phyloP scores from a whole-genome alignment of 139 green algal genomes.

The Chlorella sp. region DNA sequence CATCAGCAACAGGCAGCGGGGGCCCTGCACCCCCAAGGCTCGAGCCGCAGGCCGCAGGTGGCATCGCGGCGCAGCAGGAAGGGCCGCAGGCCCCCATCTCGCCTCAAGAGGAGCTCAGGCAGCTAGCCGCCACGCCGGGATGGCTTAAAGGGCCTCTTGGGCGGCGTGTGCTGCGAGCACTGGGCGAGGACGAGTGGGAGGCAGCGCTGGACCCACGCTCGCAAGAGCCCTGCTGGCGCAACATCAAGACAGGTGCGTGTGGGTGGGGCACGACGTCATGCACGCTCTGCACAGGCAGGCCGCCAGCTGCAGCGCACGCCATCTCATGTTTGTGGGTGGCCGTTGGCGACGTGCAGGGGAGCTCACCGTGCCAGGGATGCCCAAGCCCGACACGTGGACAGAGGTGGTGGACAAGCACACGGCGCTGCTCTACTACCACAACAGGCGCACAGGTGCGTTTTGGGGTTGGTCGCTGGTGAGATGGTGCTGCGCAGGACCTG shows the following conservation, averaged over 20 bases:
- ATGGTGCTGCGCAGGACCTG: neutral
- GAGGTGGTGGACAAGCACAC: slow-evolving; percentile 24
- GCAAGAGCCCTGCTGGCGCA: neutral
- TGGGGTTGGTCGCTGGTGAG: neutral
- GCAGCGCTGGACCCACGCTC: neutral
- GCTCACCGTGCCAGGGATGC: slow-evolving; percentile 11
- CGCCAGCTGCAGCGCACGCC: neutral
- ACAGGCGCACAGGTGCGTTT: slow-evolving; percentile 9
- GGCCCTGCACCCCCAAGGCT: too few relatives aligned
- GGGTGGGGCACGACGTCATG: neutral
- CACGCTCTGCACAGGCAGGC: neutral
- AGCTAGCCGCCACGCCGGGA: neutral
- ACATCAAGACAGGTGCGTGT: slow-evolving; percentile 1
- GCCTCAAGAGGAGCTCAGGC: neutral
- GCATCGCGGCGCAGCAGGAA: too few relatives aligned
- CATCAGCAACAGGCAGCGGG: too few relatives aligned
- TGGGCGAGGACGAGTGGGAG: slow-evolving; percentile 2
- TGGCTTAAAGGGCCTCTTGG: neutral
- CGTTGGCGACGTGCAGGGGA: slow-evolving; percentile 5
- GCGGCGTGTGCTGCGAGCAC: neutral
- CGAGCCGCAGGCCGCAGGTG: too few relatives aligned
- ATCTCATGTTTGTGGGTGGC: too few relatives aligned
- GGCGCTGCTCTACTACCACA: slow-evolving; percentile 18
- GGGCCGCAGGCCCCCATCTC: too few relatives aligned
- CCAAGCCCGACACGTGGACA: slow-evolving; percentile 20